Base-by-base conservation (phyloP, 179 eudicot species). In the Spergularia azorica region DNA sequence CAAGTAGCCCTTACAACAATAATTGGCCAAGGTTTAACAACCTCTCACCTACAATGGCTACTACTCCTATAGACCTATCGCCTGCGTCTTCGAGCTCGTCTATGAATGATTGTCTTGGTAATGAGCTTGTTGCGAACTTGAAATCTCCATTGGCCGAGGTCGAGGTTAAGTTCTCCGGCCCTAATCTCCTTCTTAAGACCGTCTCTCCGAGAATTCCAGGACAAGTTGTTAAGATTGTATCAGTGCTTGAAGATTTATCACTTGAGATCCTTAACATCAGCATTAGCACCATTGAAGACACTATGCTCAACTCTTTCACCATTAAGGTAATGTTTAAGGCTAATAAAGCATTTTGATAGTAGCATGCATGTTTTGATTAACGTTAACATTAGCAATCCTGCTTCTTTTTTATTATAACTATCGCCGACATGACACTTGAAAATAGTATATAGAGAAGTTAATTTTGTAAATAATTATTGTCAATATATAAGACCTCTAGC, bases 81-180 rank as follows among this genome's bases (percentile, higher is more conserved):
- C 82, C 84, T 8, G 64, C 83, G 13, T 79, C 85, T 21, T 79
- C 71, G 66, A 84, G 59, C 79, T 86, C 63, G 76, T 89, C 70
- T 79, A 86, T 79, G 3, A 72, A 76, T 32, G 86, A 87, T 72
- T 50, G 39, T 75, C 15, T 70, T n/a, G 75, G 81, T 12, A 92
- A 92, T 21, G 97, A 94, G 74, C 97, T 93, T 0, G 89, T 86
- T 11, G 98, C 97, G 0, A 89, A 84, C 84, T 93, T 93, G 4
- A 93, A 81, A 61, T 95, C 99, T 3, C 82, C 86, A 0, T 46
- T 90, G 56, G 98, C 97, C 10, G 96, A 91, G 8, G 97, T 95
- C 63, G 97, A 93, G 86, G 99, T 93, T 26, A 93, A 91, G 83
- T 93, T 95, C 48, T 84, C 91, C 3, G 97, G 98, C 16, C 76